Evolutionary conservation across 2,329 filamentous ascomycete species (phyloP), one percentile per base, ranked within the genome.

Genomic region (Microsporum audouinii): DNA sequence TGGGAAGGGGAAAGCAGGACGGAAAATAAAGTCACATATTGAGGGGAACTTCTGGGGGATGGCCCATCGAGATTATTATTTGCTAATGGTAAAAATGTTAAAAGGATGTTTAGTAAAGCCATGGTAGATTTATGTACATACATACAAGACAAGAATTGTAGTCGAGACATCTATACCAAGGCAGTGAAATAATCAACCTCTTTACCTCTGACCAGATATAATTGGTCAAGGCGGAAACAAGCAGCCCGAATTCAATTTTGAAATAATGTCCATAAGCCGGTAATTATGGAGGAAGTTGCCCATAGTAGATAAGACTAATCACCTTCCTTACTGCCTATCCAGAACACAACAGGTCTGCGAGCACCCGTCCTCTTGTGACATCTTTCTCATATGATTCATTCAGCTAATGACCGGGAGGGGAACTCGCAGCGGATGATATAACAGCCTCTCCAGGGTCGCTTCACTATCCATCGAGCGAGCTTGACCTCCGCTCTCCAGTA

Each of bases 381-480:
- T 55, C 33, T n/a, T 29, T 55, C 17, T 55, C 49, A 55, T 55
- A 55, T 55, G 49, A 55, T 55, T 55, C 29, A 55, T 34, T 55
- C 49, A 12, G 31, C 33, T 31, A 55, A 34, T 55, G 49, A 3
- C 31, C 14, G 36, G 49, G 31, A 55, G 33, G 31, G 49, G 33
- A 55, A 14, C 31, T 36, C 14, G 14, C 33, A 36, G 49, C 17
- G 49, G 49, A 14, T 23, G 31, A 36, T 55, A 17, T 55, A 2
- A 12, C 49, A 34, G 7, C 5, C 31, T 36, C 5, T 34, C 27
- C 49, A 12, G 29, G 49, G 27, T 53, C n/a, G 49, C 49, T 36
- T 55, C 49, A 55, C 49, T 31, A 34, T 36, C 36, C 49, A 31
- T 55, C 31, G 3, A 31, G 49, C 49, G 31, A 36, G 31, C 31